Evolutionary conservation across 2,329 filamentous ascomycete species (phyloP), one percentile per base, ranked within the genome.

Genomic region (Nemania sp.): DNA sequence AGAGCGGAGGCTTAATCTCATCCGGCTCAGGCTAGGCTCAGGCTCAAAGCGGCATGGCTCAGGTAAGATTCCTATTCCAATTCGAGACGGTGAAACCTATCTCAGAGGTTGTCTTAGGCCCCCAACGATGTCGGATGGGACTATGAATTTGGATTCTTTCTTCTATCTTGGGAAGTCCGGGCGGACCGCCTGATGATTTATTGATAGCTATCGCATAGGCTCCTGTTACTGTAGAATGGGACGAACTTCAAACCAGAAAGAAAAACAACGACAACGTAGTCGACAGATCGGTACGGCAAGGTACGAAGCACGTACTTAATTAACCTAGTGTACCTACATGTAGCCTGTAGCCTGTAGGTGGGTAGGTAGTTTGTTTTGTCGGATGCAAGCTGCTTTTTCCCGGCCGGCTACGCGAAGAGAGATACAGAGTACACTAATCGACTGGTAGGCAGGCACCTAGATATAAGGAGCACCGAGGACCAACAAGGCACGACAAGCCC

Each of bases 321-420:
- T n/a, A n/a, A n/a, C n/a, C n/a, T n/a, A n/a, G n/a, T n/a, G n/a
- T n/a, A n/a, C n/a, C n/a, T n/a, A n/a, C n/a, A n/a, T n/a, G n/a
- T n/a, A n/a, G n/a, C n/a, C n/a, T n/a, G n/a, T n/a, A n/a, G n/a
- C n/a, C n/a, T n/a, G n/a, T n/a, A n/a, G n/a, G n/a, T n/a, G n/a
- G n/a, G n/a, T 49, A 29, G 20, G 12, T 51, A 46, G 43, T 42
- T 61, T 45, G 48, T 51, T 43, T 49, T 40, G 35, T 55, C 54
- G 57, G 61, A 60, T 57, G 59, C 57, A 47, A 17, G 49, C 57
- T 60, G 53, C 32, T 48, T 18, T 43, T 21, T 60, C 47, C 60
- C 57, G 57, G 57, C 45, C 29, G 53, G 57, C 47, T 50, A 51
- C 32, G 48, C 60, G 20, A 43, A 13, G 35, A 12, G 11, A 12